Base-by-base conservation (phyloP, 2,329 filamentous ascomycete genomes). In the Botrytis medusae region DNA sequence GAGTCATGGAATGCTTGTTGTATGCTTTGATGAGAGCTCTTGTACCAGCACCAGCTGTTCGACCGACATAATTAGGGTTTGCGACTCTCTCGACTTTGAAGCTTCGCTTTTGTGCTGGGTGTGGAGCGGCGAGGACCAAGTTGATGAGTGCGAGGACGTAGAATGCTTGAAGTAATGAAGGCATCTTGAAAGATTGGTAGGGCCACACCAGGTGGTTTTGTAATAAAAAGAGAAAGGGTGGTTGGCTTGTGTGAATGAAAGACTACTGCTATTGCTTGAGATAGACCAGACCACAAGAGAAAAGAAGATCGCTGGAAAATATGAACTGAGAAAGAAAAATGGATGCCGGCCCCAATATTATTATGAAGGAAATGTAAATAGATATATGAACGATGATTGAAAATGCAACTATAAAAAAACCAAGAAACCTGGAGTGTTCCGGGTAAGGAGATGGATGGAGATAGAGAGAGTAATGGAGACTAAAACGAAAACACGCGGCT, bases 1-100 rank as follows among this genome's bases (percentile, higher is more conserved):
- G 82, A 54, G 83, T 82, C 82, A 91, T 86, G 75, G 87, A 86
- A 81, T 87, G 94, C 81, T 95, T 95, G 77, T 85, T 83, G 81
- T 92, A 91, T 25, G 91, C 88, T 82, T 89, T 92, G 69, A 87
- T 82, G 77, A 95, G 85, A 69, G 91, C 90, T 72, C 79, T 81
- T 0, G 79, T 80, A 57, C 79, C 80, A 40, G 79, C 79, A 61
- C 79, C 79, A 18, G 76, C 71, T 6, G 77, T 67, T 59, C 79
- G 73, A 29, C 78, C 74, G 63, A 74, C 83, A 79, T 89, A 89
- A 72, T 84, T 84, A n/a, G 83, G 83, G 68, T 82, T 82, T 25
- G 76, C 70, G 20, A 79, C 75, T 71, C 80, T 78, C 62, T 78
- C 77, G 59, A 81, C 78, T 62, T 79, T 80, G 76, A 82, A 82